phyloP scores from a whole-genome alignment of 192 early-diverging fungal species.

The Coemansia sp. region DNA sequence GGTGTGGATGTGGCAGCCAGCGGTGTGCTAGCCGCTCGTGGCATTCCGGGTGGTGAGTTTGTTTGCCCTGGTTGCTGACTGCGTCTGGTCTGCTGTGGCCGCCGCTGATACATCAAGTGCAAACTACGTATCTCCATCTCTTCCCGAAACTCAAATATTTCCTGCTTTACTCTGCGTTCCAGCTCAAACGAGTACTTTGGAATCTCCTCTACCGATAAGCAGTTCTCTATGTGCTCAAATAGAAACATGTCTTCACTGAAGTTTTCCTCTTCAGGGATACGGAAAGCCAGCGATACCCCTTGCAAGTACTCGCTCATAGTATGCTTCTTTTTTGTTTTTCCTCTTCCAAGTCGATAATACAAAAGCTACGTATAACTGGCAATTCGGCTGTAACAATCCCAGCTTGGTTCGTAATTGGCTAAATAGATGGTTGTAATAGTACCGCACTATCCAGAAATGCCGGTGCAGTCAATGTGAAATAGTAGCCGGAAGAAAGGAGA shows the following conservation, averaged over 20 bases:
- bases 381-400: too few species aligned
- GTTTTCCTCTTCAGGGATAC: conserved; percentile 31
- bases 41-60: conserved; percentile 4
- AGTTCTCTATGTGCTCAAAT: conserved; percentile 44
- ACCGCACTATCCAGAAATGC: too few species aligned
- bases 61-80: not conserved
- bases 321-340: not conserved
- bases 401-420: too few species aligned
- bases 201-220: conserved; percentile 38
- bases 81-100: conserved; percentile 5
- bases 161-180: conserved; percentile 34
- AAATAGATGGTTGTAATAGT: too few species aligned
- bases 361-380: too few species aligned
- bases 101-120: conserved; percentile 42
- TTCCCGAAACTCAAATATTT: conserved; percentile 31
- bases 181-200: conserved; percentile 41
- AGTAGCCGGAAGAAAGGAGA: too few species aligned
- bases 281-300: conserved; percentile 34
- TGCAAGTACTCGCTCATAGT: conserved; percentile 36
- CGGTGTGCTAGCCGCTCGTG: conserved; percentile 22
- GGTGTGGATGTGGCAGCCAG: not conserved
- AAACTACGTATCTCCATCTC: conserved; percentile 38
- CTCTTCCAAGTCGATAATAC: not conserved
- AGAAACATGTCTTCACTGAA: conserved; percentile 39
- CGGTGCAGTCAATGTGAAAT: not conserved